Evolutionary conservation across 305 asterid species (phyloP).

Genomic region (Nicotiana rustica): DNA sequence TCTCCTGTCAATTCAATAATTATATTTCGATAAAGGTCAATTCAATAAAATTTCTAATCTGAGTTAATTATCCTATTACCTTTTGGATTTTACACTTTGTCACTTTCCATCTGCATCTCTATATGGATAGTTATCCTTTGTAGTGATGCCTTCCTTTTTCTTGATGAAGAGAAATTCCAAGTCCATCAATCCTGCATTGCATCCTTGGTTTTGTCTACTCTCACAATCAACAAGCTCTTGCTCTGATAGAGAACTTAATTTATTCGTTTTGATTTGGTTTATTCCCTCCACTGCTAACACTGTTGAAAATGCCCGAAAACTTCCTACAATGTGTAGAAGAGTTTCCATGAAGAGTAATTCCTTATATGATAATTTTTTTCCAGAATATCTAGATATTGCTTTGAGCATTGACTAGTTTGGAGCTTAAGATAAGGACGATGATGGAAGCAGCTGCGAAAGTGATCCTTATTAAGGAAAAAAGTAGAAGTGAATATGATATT

Average conservation of each 20-base stretch:
- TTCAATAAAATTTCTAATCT: background rate
- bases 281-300: conserved; percentile 90
- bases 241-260: conserved; percentile 72
- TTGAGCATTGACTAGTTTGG: too few relatives aligned
- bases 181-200: conserved; percentile 94
- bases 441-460: too few relatives aligned
- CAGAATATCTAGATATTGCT: too few relatives aligned
- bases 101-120: conserved; percentile 55
- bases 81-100: conserved; percentile 54
- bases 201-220: conserved; percentile 66
- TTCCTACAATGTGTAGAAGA: conserved; percentile 53
- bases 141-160: conserved; percentile 76
- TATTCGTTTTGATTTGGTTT: conserved; percentile 70
- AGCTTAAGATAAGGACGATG: too few relatives aligned
- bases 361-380: too few relatives aligned
- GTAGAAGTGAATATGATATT: too few relatives aligned
- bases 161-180: conserved; percentile 72
- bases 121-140: conserved; percentile 80
- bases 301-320: conserved; percentile 97
- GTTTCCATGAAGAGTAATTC: background rate
- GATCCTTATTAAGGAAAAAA: too few relatives aligned
- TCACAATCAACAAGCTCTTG: conserved; percentile 94
- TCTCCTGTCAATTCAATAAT: conserved; percentile 45
- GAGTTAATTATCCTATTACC: conserved; percentile 45
- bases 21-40: background rate